These are phyloP conservation scores for Tetrastigma voinierianum DNA, from an alignment of 164 flowering plant species.

Conservation along the genomic window DNA sequence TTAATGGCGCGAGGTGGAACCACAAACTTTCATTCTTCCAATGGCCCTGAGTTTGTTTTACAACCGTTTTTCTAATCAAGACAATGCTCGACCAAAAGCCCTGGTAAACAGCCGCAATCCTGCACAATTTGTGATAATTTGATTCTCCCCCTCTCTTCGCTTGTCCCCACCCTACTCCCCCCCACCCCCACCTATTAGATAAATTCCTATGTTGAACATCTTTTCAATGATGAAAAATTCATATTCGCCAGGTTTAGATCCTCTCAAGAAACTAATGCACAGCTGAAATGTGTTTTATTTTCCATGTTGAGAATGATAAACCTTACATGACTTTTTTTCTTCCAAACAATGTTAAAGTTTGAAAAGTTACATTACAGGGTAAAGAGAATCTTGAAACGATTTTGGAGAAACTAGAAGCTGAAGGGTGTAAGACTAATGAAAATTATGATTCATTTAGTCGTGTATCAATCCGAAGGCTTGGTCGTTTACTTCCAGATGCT, in stretches of 20 bases:
- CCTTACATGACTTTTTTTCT: background rate
- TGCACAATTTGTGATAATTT: too few relatives aligned
- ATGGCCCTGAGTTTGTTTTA: slow-evolving; percentile 68
- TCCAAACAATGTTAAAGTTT: background rate
- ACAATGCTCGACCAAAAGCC: slow-evolving; percentile 9
- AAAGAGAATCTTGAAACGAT: slow-evolving; percentile 64
- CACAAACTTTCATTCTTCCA: slow-evolving; percentile 73
- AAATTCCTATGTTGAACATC: background rate
- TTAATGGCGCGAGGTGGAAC: slow-evolving; percentile 67
- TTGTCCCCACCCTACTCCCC: too few relatives aligned
- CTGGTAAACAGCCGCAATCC: slow-evolving; percentile 29
- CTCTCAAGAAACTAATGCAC: slow-evolving; percentile 59
- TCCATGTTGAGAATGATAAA: slow-evolving; percentile 50
- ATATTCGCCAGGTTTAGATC: slow-evolving; percentile 31
- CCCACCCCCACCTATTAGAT: too few relatives aligned
- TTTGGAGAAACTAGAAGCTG: slow-evolving; percentile 46
- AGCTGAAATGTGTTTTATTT: slow-evolving; percentile 71
- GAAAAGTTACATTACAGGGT: slow-evolving; percentile 41
- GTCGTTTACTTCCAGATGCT: slow-evolving; percentile 91
- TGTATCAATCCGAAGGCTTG: slow-evolving; percentile 69
- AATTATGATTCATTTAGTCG: slow-evolving; percentile 56
- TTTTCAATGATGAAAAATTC: slow-evolving; percentile 7
- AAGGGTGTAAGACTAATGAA: slow-evolving; percentile 35
- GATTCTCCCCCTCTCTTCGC: too few relatives aligned
- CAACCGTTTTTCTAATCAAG: slow-evolving; percentile 37